Evolutionary conservation across 352 stramenopile genomes (phyloP), one percentile per base, ranked within the genome.

Genomic region (Phytophthora hybrid): DNA sequence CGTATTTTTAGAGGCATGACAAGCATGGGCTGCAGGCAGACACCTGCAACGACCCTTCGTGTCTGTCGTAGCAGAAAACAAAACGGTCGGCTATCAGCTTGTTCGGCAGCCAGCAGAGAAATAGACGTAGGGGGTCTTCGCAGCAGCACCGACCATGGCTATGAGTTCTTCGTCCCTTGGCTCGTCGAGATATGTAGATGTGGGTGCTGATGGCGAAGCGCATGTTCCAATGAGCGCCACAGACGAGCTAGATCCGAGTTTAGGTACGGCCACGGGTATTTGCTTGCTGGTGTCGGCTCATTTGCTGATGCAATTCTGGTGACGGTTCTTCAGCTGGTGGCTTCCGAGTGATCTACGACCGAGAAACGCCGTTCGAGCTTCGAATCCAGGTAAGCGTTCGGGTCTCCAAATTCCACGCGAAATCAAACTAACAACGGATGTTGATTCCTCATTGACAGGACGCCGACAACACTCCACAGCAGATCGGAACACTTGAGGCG

Each of bases 401-500:
- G 11, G 49, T 31, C 49, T 31, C 19, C 47, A 13, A 31, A 49
- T 5, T 61, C 19, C 39, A 52, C 14, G 32, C 2, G 13, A 51
- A 21, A 60, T 46, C 7, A 55, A 64, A 26, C 56, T 32, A 21
- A 52, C 44, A 46, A 14, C 21, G 21, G 13, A 53, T 44, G 5
- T 21, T 37, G 19, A 11, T 14, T 19, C 14, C 18, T 31, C 32
- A 37, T 63, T 59, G 31, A 44, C 29, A 93, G 83, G 86, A 96
- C 58, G 77, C 78, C 3, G 91, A 96, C 66, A 94, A 93, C 58
- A 92, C 84, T n/a, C 88, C 89, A 14, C 89, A 97, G 61, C 89
- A 97, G 80, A 88, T 97, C 6, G 94, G 94, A 21, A 98, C 95
- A 7, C 83, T 98, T 5, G 95, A 98, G 67, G 93, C 93, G 10